Conservation (phyloP, 1,284 basidiomycete species). For the Naganishia sp. region DNA sequence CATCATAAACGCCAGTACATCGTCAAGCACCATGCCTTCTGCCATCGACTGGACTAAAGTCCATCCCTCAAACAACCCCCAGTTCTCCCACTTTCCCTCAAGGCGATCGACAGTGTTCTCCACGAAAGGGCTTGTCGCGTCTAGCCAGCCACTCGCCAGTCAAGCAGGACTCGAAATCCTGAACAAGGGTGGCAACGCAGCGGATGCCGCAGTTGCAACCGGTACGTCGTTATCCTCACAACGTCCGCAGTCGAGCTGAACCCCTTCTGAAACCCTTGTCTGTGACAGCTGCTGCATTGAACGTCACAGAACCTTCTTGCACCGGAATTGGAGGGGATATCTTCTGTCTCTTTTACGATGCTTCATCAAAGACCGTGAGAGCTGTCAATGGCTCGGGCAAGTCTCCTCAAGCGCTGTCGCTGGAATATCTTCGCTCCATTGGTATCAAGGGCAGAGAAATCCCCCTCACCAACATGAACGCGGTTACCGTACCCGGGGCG, state of each 20-base stretch:
- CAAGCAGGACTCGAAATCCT: slow-evolving; percentile 87
- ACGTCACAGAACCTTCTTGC: slow-evolving; percentile 69
- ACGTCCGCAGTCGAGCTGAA: too few relatives aligned
- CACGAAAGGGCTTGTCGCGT: slow-evolving; percentile 79
- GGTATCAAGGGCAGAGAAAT: slow-evolving; percentile 70
- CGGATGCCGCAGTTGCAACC: slow-evolving; percentile 74
- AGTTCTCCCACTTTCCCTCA: slow-evolving; percentile 49
- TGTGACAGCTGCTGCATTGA: slow-evolving; percentile 69
- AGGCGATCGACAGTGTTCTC: slow-evolving; percentile 48
- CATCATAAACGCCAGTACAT: neutral
- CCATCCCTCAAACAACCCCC: slow-evolving; percentile 47
- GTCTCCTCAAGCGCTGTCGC: slow-evolving; percentile 74
- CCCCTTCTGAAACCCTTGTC: neutral
- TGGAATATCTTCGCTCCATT: slow-evolving; percentile 70
- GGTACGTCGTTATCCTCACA: slow-evolving; percentile 41
- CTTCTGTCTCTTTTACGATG: slow-evolving; percentile 89
- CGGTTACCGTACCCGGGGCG: slow-evolving; percentile 90
- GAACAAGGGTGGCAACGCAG: slow-evolving; percentile 87
- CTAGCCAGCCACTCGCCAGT: slow-evolving; percentile 85
- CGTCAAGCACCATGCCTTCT: slow-evolving; percentile 37
- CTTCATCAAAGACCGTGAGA: slow-evolving; percentile 71
- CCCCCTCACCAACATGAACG: slow-evolving; percentile 73
- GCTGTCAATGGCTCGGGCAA: slow-evolving; percentile 64
- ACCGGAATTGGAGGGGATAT: slow-evolving; percentile 67
- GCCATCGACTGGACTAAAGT: slow-evolving; percentile 46